Conservation (phyloP, 108 stramenopile species). For the Pseudonitzschia multiseries region DNA sequence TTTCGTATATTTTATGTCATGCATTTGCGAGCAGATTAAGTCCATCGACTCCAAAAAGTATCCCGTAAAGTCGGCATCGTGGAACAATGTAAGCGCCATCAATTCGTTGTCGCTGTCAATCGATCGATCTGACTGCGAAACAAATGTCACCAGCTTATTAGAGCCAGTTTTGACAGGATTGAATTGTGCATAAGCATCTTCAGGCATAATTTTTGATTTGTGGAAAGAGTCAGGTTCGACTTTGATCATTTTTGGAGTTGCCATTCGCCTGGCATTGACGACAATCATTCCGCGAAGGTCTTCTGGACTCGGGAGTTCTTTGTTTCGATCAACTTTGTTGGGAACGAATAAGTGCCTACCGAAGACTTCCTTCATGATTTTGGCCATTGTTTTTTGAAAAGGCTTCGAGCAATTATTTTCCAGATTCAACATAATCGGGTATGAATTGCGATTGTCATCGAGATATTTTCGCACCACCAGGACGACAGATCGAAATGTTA, state of each 20-base stretch:
- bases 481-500: conserved; percentile 76
- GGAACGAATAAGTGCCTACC: conserved; percentile 71
- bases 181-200: neutral
- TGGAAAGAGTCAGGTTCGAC: neutral
- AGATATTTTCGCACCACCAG: conserved; percentile 66
- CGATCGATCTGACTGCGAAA: neutral
- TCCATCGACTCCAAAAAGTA: conserved; percentile 6
- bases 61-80: neutral
- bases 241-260: neutral
- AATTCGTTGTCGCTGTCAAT: neutral
- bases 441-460: conserved; percentile 46
- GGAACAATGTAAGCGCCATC: neutral
- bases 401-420: conserved; percentile 93
- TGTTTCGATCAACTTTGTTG: neutral
- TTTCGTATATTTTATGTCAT: neutral
- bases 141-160: neutral
- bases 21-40: neutral
- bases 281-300: conserved; percentile 71
- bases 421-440: conserved; percentile 91
- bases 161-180: neutral
- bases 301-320: conserved; percentile 68
- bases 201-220: neutral
- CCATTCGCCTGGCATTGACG: conserved; percentile 73
- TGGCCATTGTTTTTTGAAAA: conserved; percentile 84
- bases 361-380: conserved; percentile 50